phyloP scores from a whole-genome alignment of 495 filamentous ascomycete species.

The Penicillium steckii region DNA sequence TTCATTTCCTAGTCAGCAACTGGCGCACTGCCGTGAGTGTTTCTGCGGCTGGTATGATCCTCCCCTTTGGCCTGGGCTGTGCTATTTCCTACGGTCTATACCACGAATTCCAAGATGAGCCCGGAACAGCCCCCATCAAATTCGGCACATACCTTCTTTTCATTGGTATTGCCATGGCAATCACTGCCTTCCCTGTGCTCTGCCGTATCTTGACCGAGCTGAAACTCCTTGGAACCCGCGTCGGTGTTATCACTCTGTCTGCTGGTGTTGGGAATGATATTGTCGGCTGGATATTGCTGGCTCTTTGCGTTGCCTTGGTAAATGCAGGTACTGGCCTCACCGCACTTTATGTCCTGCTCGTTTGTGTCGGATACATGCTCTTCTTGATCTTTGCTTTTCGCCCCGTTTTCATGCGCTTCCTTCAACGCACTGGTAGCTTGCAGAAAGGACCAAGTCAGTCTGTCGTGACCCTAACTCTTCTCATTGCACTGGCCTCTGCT shows the following conservation, averaged over 20 bases:
- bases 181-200: conserved; percentile 94
- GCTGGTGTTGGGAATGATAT: conserved; percentile 97
- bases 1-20: conserved; percentile 80
- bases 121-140: conserved; percentile 57
- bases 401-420: conserved; percentile 73
- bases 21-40: conserved; percentile 85
- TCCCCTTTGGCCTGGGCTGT: conserved; percentile 69
- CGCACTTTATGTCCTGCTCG: conserved; percentile 83
- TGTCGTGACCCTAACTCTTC: conserved; percentile 77
- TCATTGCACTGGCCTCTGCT: conserved; percentile 77
- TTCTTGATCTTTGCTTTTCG: conserved; percentile 75
- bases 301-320: conserved; percentile 89
- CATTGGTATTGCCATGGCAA: conserved; percentile 91
- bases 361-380: conserved; percentile 71
- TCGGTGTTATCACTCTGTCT: conserved; percentile 88
- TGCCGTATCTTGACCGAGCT: conserved; percentile 93
- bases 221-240: conserved; percentile 78
- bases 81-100: conserved; percentile 88
- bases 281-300: conserved; percentile 90
- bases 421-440: conserved; percentile 72
- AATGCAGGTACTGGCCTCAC: conserved; percentile 84
- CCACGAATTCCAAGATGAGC: conserved; percentile 68
- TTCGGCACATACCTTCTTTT: conserved; percentile 91
- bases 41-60: conserved; percentile 77
- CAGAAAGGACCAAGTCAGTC: conserved; percentile 89